Evolutionary conservation across 2,329 filamentous ascomycete genomes (phyloP).

Genomic region (Colletotrichum agaves): DNA sequence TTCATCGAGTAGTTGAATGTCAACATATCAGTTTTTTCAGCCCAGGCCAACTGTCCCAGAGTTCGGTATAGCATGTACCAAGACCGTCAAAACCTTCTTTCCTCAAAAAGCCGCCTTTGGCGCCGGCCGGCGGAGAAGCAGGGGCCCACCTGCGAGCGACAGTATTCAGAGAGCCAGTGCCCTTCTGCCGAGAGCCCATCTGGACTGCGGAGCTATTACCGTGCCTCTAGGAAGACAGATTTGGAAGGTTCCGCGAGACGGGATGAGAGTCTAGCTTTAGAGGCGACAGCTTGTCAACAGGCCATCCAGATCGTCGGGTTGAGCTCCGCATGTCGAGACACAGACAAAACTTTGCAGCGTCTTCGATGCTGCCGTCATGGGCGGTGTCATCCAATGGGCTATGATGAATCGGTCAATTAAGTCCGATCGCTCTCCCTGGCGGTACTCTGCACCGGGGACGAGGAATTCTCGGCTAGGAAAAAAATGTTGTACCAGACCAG

Average conservation of each 20-base stretch:
- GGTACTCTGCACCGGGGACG: slow-evolving; percentile 1
- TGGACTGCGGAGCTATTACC: neutral
- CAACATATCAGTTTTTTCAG: neutral
- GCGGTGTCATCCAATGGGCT: slow-evolving; percentile 8
- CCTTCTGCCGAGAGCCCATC: neutral
- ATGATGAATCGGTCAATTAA: slow-evolving; percentile 12
- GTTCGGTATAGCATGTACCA: neutral
- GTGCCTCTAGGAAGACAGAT: neutral
- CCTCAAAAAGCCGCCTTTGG: slow-evolving; percentile 20
- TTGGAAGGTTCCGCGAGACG: slow-evolving; percentile 17
- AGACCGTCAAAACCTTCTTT: slow-evolving; percentile 4
- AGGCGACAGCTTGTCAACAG: slow-evolving; percentile 9
- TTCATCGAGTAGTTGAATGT: slow-evolving; percentile 2
- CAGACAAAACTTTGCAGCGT: slow-evolving; percentile 7
- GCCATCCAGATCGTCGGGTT: slow-evolving; percentile 26
- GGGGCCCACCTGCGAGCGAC: slow-evolving; percentile 1
- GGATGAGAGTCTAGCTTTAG: slow-evolving; percentile 10
- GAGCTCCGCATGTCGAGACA: slow-evolving; percentile 12
- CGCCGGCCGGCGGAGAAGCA: slow-evolving; percentile 9
- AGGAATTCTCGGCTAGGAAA: slow-evolving; percentile 25
- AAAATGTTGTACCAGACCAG: slow-evolving; percentile 27
- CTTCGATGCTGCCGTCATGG: neutral
- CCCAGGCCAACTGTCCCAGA: neutral
- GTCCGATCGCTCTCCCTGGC: slow-evolving; percentile 5
- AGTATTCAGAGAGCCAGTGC: neutral